Conservation (phyloP, 306 rosid species). For the Sicyos edulis region DNA sequence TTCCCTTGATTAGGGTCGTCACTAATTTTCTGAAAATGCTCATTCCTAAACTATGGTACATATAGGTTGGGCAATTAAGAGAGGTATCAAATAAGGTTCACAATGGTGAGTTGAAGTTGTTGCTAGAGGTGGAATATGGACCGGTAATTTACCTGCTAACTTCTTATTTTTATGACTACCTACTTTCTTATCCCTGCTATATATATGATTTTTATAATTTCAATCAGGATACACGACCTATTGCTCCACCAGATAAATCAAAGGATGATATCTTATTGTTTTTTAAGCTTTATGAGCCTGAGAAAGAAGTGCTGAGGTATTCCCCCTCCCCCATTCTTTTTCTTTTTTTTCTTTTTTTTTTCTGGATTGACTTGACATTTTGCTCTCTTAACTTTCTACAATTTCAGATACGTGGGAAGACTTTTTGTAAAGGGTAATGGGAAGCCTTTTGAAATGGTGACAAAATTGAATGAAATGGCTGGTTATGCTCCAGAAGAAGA, state of each 20-base stretch:
- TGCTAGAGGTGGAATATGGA: constrained; percentile 68
- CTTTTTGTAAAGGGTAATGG: constrained; percentile 69
- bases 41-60: constrained; percentile 3
- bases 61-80: constrained; percentile 79
- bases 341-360: no score
- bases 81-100: constrained; percentile 61
- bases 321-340: no score
- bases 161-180: constrained; percentile 15
- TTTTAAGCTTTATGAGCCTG: constrained; percentile 83
- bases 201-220: constrained; percentile 24
- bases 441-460: constrained; percentile 67
- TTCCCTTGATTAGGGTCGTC: background rate
- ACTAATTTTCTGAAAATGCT: constrained; percentile 19
- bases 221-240: constrained; percentile 49
- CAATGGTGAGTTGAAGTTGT: constrained; percentile 66
- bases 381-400: constrained; percentile 12
- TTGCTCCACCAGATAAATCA: constrained; percentile 67
- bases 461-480: constrained; percentile 76
- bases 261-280: constrained; percentile 75
- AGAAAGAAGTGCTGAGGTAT: constrained; percentile 75
- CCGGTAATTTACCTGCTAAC: constrained; percentile 40
- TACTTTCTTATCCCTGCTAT: background rate
- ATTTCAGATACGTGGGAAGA: constrained; percentile 68
- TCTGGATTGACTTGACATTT: constrained; percentile 19
- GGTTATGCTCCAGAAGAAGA: constrained; percentile 78